A percentile compares a stretch with the other conserved stretches of the same genome.
Conservation (phyloP, 371 early-diverging fungal species). For the Actinomortierella ambigua region DNA sequence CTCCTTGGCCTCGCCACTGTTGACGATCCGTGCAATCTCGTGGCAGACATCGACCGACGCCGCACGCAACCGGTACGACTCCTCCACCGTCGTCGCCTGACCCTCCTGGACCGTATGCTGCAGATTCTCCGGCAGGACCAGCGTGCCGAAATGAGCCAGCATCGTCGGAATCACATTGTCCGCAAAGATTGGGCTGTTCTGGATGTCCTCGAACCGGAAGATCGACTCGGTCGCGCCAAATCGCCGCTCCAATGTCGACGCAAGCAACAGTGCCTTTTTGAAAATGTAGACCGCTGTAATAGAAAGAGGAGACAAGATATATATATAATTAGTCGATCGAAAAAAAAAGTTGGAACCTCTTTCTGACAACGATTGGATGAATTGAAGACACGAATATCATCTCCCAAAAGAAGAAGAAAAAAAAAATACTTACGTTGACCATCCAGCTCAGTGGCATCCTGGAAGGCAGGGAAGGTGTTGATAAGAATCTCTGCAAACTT, state of each 20-base stretch:
- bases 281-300: conserved; percentile 59
- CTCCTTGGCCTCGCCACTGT: conserved; percentile 14
- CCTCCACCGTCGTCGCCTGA: conserved; percentile 54
- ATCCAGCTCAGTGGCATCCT: conserved; percentile 59
- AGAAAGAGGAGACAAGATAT: neutral
- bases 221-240: conserved; percentile 48
- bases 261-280: conserved; percentile 72
- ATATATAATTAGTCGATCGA: neutral
- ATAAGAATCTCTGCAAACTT: conserved; percentile 50
- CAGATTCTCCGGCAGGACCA: conserved; percentile 59
- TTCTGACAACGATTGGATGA: neutral
- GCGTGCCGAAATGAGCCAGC: conserved; percentile 57
- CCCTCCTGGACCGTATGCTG: conserved; percentile 53
- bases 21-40: conserved; percentile 53
- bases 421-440: conserved; percentile 37
- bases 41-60: conserved; percentile 74
- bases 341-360: neutral
- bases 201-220: conserved; percentile 71
- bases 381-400: neutral
- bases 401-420: neutral
- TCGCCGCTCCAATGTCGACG: conserved; percentile 54
- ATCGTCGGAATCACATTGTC: conserved; percentile 80
- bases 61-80: conserved; percentile 67
- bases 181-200: conserved; percentile 68
- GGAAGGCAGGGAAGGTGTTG: conserved; percentile 69